phyloP scores from a whole-genome alignment of 1,284 basidiomycete genomes.

The Earliella scabrosa region DNA sequence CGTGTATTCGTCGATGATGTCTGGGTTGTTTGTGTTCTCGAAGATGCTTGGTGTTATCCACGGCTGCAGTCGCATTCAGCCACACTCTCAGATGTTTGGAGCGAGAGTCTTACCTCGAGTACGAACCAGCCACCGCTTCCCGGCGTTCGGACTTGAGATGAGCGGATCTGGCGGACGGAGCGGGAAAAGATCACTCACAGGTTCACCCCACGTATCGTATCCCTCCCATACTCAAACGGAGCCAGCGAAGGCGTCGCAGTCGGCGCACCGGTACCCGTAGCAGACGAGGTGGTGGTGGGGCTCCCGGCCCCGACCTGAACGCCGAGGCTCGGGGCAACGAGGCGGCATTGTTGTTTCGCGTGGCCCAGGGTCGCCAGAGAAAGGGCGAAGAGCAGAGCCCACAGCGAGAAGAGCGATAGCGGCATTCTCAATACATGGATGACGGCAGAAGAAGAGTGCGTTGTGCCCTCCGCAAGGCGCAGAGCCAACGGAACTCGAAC shows the following conservation, averaged over 20 bases:
- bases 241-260: slow-evolving; percentile 19
- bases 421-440: slow-evolving; percentile 9
- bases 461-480: background rate
- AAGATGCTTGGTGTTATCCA: slow-evolving; percentile 81
- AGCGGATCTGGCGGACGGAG: background rate
- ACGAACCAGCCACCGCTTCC: slow-evolving; percentile 68
- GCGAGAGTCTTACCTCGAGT: slow-evolving; percentile 49
- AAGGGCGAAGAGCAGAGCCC: background rate
- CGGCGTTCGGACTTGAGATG: background rate
- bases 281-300: slow-evolving; percentile 5
- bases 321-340: slow-evolving; percentile 24
- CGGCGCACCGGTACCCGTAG: background rate
- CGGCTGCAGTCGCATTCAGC: slow-evolving; percentile 45
- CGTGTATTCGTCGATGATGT: slow-evolving; percentile 73
- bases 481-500: background rate
- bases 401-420: background rate
- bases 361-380: background rate
- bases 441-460: background rate
- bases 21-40: slow-evolving; percentile 60
- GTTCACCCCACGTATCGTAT: slow-evolving; percentile 66
- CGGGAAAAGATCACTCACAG: slow-evolving; percentile 46
- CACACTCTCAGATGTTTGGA: too few species aligned
- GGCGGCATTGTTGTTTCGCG: slow-evolving; percentile 29
- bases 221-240: slow-evolving; percentile 54
- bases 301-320: slow-evolving; percentile 9